Evolutionary conservation across 2,329 filamentous ascomycete genomes (phyloP).

Genomic region (Cordyceps pruinosa): DNA sequence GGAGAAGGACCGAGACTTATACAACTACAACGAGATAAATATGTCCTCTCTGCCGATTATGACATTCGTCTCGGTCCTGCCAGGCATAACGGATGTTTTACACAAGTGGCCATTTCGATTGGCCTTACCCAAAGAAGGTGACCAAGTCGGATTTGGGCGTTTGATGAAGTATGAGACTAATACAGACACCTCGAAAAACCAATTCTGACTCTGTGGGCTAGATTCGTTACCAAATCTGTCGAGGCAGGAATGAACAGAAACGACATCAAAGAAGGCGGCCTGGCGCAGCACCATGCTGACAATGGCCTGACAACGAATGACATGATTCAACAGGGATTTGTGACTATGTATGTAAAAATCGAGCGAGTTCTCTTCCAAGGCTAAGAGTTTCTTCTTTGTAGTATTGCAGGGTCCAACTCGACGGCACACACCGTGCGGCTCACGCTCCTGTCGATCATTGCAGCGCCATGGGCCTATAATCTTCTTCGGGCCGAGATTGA

Average conservation of each 20-base stretch:
- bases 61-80: slow-evolving; percentile 30
- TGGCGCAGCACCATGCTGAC: slow-evolving; percentile 34
- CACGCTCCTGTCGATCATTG: slow-evolving; percentile 44
- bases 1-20: slow-evolving; percentile 40
- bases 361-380: too few relatives aligned
- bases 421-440: slow-evolving; percentile 48
- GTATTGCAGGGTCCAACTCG: slow-evolving; percentile 54
- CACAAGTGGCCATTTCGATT: slow-evolving; percentile 31
- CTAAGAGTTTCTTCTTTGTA: slow-evolving; percentile 19
- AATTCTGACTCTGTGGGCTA: slow-evolving; percentile 3
- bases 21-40: slow-evolving; percentile 37
- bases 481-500: slow-evolving; percentile 38
- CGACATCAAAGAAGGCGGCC: slow-evolving; percentile 23
- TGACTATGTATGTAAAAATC: slow-evolving; percentile 28
- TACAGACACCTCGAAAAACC: background rate
- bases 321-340: slow-evolving; percentile 32
- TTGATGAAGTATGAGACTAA: slow-evolving; percentile 28
- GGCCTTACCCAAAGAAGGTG: slow-evolving; percentile 29
- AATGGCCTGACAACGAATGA: slow-evolving; percentile 29
- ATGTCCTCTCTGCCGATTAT: slow-evolving; percentile 33
- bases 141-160: slow-evolving; percentile 32
- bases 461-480: slow-evolving; percentile 34
- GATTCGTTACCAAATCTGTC: slow-evolving; percentile 22
- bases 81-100: slow-evolving; percentile 28
- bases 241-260: slow-evolving; percentile 20